phyloP scores from a whole-genome alignment of 2,329 filamentous ascomycete genomes.

The Venturiaceae sp. region DNA sequence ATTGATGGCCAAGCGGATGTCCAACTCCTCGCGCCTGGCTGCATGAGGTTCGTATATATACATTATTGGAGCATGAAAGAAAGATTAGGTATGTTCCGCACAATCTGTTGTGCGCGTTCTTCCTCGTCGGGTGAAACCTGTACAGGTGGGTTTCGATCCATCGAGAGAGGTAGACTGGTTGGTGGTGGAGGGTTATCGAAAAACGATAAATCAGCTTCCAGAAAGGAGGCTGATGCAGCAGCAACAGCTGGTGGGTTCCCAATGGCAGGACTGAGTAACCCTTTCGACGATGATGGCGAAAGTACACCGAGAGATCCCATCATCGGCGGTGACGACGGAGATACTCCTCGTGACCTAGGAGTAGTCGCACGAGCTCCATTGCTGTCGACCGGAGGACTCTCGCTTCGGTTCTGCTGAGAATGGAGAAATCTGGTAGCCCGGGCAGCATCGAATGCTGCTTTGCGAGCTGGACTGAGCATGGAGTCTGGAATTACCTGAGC shows the following conservation, averaged over 20 bases:
- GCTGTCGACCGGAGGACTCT: no score
- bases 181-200: not conserved
- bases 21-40: not conserved
- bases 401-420: not conserved
- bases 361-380: not conserved
- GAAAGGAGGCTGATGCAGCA: not conserved
- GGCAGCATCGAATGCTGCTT: not conserved
- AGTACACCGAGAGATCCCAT: not conserved
- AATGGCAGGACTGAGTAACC: not conserved
- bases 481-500: not conserved
- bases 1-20: not conserved
- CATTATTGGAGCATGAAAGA: constrained; percentile 5
- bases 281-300: not conserved
- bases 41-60: not conserved
- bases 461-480: constrained; percentile 3
- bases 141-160: not conserved
- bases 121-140: not conserved
- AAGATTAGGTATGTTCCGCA: not conserved
- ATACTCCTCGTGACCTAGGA: not conserved
- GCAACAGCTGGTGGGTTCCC: not conserved
- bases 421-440: not conserved
- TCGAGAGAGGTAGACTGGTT: not conserved
- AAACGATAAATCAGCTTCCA: not conserved
- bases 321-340: not conserved
- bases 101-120: not conserved